Conservation (phyloP, 176 grass and related monocot species). For the Oryza longistaminata region DNA sequence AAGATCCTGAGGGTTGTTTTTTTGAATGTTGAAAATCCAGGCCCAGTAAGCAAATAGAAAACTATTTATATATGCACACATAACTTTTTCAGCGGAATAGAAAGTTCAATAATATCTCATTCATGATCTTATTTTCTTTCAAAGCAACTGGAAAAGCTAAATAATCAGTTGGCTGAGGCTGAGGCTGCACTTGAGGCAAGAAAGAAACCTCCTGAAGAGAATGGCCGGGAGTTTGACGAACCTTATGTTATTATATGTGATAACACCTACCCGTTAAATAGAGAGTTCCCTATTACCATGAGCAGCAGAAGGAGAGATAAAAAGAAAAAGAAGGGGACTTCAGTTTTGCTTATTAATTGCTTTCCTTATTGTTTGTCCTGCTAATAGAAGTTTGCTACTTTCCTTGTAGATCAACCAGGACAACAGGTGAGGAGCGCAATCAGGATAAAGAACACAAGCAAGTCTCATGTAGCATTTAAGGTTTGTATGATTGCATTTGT, state of each 20-base stretch:
- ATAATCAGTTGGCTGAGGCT: conserved; percentile 76
- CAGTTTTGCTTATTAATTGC: conserved; percentile 8
- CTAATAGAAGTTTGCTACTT: conserved; percentile 24
- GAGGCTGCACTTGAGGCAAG: conserved; percentile 79
- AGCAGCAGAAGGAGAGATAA: neutral
- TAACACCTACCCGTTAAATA: neutral
- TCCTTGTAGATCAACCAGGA: conserved; percentile 86
- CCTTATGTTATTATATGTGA: neutral
- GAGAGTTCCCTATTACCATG: neutral
- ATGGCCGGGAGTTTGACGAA: conserved; percentile 31
- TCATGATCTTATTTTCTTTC: conserved; percentile 20
- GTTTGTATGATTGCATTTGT: conserved; percentile 36
- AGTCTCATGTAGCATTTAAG: conserved; percentile 95
- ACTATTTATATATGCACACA: neutral
- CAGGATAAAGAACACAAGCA: conserved; percentile 98
- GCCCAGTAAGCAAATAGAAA: conserved; percentile 59
- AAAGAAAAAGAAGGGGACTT: neutral
- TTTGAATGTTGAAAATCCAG: conserved; percentile 58
- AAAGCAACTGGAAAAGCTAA: conserved; percentile 96
- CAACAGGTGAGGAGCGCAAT: conserved; percentile 93
- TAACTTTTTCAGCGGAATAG: neutral
- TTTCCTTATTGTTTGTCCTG: conserved; percentile 5
- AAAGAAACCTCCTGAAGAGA: conserved; percentile 89
- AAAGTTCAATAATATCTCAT: conserved; percentile 8
- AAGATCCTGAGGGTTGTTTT: conserved; percentile 91